phyloP scores from a whole-genome alignment of 2,329 filamentous ascomycete species.

The Nannizziopsis barbatae region DNA sequence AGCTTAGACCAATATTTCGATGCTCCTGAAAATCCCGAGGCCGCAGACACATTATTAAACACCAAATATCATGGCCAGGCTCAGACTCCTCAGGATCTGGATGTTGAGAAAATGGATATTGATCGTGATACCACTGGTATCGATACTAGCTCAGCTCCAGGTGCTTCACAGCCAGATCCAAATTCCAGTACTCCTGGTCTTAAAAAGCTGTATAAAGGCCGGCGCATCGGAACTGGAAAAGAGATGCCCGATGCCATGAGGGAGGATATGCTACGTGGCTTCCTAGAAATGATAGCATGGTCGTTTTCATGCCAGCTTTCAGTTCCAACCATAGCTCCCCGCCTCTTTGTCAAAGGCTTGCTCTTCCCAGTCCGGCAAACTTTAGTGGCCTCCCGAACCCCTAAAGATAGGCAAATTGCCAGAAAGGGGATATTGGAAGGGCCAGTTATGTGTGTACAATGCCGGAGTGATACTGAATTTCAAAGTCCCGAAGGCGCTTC shows the following conservation, averaged over 20 bases:
- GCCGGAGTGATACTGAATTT: conserved; percentile 45
- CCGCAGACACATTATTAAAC: not conserved
- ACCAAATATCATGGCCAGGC: not conserved
- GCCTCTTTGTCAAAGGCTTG: conserved; percentile 40
- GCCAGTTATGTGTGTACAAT: conserved; percentile 46
- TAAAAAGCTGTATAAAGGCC: conserved; percentile 43
- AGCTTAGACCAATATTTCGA: conserved; percentile 47
- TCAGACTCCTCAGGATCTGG: conserved; percentile 13
- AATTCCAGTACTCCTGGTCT: not conserved
- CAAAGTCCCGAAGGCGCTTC: conserved; percentile 24
- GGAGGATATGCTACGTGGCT: conserved; percentile 44
- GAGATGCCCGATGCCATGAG: conserved; percentile 51
- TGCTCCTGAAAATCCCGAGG: conserved; percentile 19
- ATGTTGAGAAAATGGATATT: conserved; percentile 14
- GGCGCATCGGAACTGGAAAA: conserved; percentile 45
- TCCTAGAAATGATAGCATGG: conserved; percentile 49
- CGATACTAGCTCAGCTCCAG: conserved; percentile 1
- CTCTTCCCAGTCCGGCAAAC: conserved; percentile 48
- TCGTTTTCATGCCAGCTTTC: conserved; percentile 46
- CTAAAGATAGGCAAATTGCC: conserved; percentile 42
- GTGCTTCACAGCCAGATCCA: not conserved
- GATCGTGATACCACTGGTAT: conserved; percentile 16
- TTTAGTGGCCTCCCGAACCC: conserved; percentile 43
- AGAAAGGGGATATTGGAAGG: conserved; percentile 48
- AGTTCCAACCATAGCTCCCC: conserved; percentile 37